These are phyloP conservation scores for Gossypium laxum DNA, from an alignment of 441 rosid species.

Conservation along the genomic window DNA sequence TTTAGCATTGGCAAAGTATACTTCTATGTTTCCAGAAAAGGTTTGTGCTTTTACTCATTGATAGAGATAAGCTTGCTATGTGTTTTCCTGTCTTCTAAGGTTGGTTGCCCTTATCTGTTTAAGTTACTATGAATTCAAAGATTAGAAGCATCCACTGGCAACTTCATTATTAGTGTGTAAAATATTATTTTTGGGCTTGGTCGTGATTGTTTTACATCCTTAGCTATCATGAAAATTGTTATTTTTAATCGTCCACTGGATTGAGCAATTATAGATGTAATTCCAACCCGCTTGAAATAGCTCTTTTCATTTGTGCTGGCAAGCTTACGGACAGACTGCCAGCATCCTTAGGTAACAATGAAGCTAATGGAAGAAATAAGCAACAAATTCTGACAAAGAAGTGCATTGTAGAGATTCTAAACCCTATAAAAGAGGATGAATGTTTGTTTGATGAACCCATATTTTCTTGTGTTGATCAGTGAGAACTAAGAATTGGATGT, in stretches of 20 bases:
- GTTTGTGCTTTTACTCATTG: conserved; percentile 30
- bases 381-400: not conserved
- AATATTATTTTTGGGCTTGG: conserved; percentile 1
- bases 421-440: not conserved
- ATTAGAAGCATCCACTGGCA: not conserved
- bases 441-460: not conserved
- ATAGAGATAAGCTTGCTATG: not conserved
- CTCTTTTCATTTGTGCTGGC: not conserved
- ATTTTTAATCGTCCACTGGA: not conserved
- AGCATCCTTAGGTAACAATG: not conserved
- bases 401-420: conserved; percentile 4
- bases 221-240: not conserved
- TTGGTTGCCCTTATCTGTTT: not conserved
- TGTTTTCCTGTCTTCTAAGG: conserved; percentile 1
- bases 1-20: conserved; percentile 47
- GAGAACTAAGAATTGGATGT: conserved; percentile 7
- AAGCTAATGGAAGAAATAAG: not conserved
- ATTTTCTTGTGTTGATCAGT: not conserved
- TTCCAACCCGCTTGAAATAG: not conserved
- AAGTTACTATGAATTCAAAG: not conserved
- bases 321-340: not conserved
- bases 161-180: conserved; percentile 4
- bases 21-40: conserved; percentile 77
- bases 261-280: conserved; percentile 1
- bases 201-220: conserved; percentile 7